These are phyloP conservation scores for Coemansia sp. DNA, from an alignment of 192 early-diverging fungal species.

Conservation along the genomic window DNA sequence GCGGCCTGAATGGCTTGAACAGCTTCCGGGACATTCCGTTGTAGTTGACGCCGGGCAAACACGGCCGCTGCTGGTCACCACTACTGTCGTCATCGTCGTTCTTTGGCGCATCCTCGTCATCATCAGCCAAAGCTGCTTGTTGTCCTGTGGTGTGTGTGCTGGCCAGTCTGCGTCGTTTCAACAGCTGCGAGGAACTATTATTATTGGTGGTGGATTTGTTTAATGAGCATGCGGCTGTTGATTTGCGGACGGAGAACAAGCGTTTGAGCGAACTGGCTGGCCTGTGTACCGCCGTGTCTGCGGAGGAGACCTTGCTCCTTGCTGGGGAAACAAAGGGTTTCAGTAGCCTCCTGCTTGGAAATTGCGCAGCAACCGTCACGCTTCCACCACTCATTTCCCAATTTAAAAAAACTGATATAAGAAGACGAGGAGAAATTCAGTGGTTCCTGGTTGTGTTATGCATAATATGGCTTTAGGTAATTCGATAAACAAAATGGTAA, in stretches of 20 bases:
- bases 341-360: conserved; percentile 39
- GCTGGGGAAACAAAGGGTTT: conserved; percentile 51
- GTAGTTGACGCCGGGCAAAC: conserved; percentile 49
- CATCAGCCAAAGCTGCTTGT: neutral
- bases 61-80: conserved; percentile 14
- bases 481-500: no score
- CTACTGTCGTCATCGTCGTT: conserved; percentile 13
- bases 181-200: neutral
- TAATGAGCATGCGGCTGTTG: neutral
- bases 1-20: conserved; percentile 55
- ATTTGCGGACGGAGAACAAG: conserved; percentile 37
- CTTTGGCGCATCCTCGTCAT: no score
- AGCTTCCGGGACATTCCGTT: conserved; percentile 51
- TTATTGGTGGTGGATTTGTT: neutral
- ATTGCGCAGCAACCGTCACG: conserved; percentile 28
- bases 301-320: conserved; percentile 10
- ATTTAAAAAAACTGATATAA: no score
- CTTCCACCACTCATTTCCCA: conserved; percentile 18
- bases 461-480: no score
- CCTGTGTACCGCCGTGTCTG: neutral
- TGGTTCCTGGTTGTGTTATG: no score
- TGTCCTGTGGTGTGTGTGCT: neutral
- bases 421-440: no score
- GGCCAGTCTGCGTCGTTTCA: conserved; percentile 21
- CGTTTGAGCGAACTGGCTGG: conserved; percentile 25